phyloP scores from a whole-genome alignment of 805 yeast genomes.

The Maudiozyma bulderi region DNA sequence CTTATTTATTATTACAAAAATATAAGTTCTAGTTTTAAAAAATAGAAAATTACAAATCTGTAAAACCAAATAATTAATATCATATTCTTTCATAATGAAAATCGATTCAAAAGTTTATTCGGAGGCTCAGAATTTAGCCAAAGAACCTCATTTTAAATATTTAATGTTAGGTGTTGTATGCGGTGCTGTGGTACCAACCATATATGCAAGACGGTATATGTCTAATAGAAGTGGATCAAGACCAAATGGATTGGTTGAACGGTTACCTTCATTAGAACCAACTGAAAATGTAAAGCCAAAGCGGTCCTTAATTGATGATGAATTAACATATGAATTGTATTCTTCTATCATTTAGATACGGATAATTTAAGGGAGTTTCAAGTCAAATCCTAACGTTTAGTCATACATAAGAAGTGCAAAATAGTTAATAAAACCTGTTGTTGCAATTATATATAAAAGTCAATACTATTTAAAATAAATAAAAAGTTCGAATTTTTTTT shows the following conservation, averaged over 20 bases:
- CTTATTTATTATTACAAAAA: background rate
- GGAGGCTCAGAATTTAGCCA: conserved; percentile 22
- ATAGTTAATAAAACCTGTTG: no score
- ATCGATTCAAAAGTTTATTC: conserved; percentile 17
- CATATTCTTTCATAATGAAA: conserved; percentile 12
- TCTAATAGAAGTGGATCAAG: conserved; percentile 8
- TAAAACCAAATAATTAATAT: background rate
- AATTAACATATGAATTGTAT: conserved; percentile 11
- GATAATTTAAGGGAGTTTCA: background rate
- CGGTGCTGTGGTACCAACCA: conserved; percentile 24
- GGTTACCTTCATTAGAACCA: conserved; percentile 1
- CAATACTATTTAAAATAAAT: no score
- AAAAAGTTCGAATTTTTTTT: no score
- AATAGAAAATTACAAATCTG: background rate
- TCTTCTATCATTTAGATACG: conserved; percentile 15
- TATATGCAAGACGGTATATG: conserved; percentile 12
- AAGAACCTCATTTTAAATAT: conserved; percentile 18
- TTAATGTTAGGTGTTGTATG: conserved; percentile 20
- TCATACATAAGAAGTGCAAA: no score
- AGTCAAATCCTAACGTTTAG: no score
- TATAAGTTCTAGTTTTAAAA: background rate
- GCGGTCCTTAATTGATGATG: conserved; percentile 8
- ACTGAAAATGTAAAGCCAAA: background rate
- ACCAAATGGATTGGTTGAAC: conserved; percentile 1
- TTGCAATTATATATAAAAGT: no score